phyloP scores from a whole-genome alignment of 805 yeast species.

The Schizosaccharomyces octosporus region DNA sequence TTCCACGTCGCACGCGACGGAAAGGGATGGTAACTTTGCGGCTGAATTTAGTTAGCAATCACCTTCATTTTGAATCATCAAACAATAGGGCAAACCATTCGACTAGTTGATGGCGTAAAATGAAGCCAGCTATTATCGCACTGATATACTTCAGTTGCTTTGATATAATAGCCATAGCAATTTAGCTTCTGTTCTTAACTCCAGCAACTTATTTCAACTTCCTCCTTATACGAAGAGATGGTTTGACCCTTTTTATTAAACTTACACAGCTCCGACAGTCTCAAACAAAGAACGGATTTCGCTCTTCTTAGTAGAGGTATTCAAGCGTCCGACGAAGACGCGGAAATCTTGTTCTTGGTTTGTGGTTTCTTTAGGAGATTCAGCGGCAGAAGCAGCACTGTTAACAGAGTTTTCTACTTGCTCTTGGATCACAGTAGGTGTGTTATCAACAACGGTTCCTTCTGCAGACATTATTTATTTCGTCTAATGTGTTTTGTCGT shows the following conservation, averaged over 20 bases:
- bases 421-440: background rate
- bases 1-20: conserved; percentile 19
- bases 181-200: no score
- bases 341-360: background rate
- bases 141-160: no score
- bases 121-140: background rate
- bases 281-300: background rate
- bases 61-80: conserved; percentile 3
- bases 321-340: background rate
- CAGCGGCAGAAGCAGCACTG: background rate
- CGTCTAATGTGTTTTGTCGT: background rate
- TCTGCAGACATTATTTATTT: background rate
- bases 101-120: conserved; percentile 3
- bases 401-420: background rate
- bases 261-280: background rate
- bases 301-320: background rate
- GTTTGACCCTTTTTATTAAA: background rate
- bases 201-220: no score
- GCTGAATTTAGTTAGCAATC: conserved; percentile 14
- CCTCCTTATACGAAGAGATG: no score
- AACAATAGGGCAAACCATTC: background rate
- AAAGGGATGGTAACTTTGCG: conserved; percentile 32
- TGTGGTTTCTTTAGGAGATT: background rate
- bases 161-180: no score
- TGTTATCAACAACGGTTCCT: background rate